Conservation (phyloP, 306 rosid species). For the Rubus idaeus region DNA sequence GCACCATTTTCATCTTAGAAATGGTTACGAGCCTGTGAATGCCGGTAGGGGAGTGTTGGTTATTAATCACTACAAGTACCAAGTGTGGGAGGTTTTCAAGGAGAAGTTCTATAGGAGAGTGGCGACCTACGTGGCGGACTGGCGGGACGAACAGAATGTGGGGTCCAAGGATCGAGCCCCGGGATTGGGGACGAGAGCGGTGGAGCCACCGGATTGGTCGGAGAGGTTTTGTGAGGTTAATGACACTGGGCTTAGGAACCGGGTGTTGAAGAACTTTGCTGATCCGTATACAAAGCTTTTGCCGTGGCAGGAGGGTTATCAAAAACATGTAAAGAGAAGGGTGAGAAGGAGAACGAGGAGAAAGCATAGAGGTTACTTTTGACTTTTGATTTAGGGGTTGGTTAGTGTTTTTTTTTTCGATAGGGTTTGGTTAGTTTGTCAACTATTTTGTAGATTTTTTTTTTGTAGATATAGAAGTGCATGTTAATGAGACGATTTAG, state of each 20-base stretch:
- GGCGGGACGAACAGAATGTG: conserved; percentile 56
- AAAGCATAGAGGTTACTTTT: conserved; percentile 8
- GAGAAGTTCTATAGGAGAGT: conserved; percentile 75
- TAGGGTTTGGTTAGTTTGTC: conserved; percentile 4
- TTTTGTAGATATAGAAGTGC: not conserved
- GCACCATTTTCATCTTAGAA: conserved; percentile 68
- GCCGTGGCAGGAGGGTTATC: conserved; percentile 51
- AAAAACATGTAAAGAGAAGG: not conserved
- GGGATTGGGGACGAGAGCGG: conserved; percentile 64
- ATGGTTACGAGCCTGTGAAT: conserved; percentile 42
- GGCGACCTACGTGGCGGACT: conserved; percentile 73
- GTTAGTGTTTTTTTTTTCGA: too few relatives aligned
- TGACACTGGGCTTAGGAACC: conserved; percentile 44
- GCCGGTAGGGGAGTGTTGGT: conserved; percentile 42
- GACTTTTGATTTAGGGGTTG: conserved; percentile 2
- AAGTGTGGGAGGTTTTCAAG: conserved; percentile 83
- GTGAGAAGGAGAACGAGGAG: conserved; percentile 6
- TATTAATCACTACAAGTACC: conserved; percentile 85
- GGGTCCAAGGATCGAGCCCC: conserved; percentile 82
- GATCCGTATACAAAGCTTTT: conserved; percentile 38
- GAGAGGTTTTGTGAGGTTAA: conserved; percentile 64
- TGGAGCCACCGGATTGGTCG: conserved; percentile 69
- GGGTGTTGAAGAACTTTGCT: conserved; percentile 35
- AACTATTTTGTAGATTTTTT: conserved; percentile 10
- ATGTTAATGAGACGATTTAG: not conserved